A percentile compares a stretch with the other conserved stretches of the same genome.
phyloP scores from a whole-genome alignment of 2,329 filamentous ascomycete genomes.

The Xylaria sp. region DNA sequence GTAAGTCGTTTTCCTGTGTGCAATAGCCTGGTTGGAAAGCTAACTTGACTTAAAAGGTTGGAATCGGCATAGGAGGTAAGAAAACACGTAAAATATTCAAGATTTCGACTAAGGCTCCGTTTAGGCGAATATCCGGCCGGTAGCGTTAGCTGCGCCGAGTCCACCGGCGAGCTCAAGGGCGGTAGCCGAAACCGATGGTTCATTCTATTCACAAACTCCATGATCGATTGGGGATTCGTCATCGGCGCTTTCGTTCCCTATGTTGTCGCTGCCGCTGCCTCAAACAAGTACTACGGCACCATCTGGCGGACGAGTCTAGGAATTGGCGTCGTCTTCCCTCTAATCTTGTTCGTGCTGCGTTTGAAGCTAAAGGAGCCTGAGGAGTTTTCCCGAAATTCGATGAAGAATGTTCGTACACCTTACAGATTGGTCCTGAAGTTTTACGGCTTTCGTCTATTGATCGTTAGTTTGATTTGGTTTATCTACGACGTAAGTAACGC shows the following conservation, averaged over 20 bases:
- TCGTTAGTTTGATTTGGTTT: conserved; percentile 84
- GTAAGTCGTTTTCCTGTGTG: conserved; percentile 53
- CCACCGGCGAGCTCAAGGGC: conserved; percentile 80
- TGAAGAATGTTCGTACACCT: conserved; percentile 67
- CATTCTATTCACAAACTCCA: conserved; percentile 87
- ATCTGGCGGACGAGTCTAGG: conserved; percentile 87
- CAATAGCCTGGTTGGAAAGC: conserved; percentile 6
- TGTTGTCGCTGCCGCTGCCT: conserved; percentile 65
- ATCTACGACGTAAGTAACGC: conserved; percentile 72
- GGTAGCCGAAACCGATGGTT: conserved; percentile 92
- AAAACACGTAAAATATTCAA: background rate
- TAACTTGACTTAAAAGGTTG: conserved; percentile 53
- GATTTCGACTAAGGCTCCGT: conserved; percentile 29
- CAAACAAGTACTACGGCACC: conserved; percentile 71
- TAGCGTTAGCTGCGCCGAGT: conserved; percentile 84
- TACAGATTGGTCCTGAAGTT: conserved; percentile 68
- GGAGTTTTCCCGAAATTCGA: conserved; percentile 76
- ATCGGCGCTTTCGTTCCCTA: conserved; percentile 80
- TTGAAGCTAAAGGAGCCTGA: conserved; percentile 81
- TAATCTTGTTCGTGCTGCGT: conserved; percentile 76
- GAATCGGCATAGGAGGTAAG: conserved; percentile 79
- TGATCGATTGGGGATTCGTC: conserved; percentile 87
- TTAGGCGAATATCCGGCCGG: conserved; percentile 81
- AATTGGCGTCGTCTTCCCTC: conserved; percentile 79
- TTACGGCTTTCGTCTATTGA: conserved; percentile 77